A percentile compares a stretch with the other conserved stretches of the same genome.
These are phyloP conservation scores for Ophiostoma australiae DNA, from an alignment of 2,329 filamentous ascomycete genomes.

Conservation along the genomic window DNA sequence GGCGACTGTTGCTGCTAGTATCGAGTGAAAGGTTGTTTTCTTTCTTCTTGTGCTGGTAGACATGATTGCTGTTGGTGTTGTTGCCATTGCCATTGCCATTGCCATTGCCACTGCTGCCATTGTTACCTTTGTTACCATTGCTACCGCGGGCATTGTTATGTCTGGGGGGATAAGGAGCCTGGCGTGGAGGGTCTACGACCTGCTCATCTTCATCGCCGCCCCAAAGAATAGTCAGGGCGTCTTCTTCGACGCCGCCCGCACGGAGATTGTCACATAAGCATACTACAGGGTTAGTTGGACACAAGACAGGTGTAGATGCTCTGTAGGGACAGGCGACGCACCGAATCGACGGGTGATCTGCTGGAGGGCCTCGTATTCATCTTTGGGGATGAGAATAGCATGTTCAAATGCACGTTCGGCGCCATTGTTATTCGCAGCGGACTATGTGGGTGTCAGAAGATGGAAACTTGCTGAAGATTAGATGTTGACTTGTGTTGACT, in stretches of 20 bases:
- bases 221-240: constrained; percentile 34
- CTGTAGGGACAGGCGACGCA: constrained; percentile 34
- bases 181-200: neutral
- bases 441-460: neutral
- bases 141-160: neutral
- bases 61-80: neutral
- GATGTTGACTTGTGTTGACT: neutral
- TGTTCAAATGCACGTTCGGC: constrained; percentile 27
- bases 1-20: neutral
- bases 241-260: constrained; percentile 44
- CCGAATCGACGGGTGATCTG: constrained; percentile 50
- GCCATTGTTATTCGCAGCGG: constrained; percentile 41
- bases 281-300: constrained; percentile 31
- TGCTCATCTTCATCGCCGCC: constrained; percentile 37
- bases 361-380: constrained; percentile 58
- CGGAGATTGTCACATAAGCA: constrained; percentile 47
- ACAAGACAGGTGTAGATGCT: neutral
- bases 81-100: neutral
- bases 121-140: neutral
- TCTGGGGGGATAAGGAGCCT: neutral
- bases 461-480: neutral
- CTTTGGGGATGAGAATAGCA: constrained; percentile 42
- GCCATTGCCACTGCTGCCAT: neutral
- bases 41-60: neutral
- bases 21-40: neutral